Percentiles rank a stretch among this genome's conserved stretches.
Conservation (phyloP, 768 basidiomycete genomes). For the Tubosaeta sp. region DNA sequence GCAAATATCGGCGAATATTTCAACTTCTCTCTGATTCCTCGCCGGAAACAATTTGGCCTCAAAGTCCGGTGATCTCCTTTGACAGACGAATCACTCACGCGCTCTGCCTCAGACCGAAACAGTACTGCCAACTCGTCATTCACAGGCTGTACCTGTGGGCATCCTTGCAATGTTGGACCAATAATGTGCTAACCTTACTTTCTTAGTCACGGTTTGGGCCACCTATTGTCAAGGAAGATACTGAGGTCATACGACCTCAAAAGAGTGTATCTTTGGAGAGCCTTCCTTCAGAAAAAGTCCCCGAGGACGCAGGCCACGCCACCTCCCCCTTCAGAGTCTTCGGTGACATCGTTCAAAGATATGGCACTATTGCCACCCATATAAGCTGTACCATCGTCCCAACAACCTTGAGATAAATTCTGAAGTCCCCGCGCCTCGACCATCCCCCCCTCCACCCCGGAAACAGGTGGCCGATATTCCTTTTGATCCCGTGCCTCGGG, state of each 20-base stretch:
- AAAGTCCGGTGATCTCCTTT: not conserved
- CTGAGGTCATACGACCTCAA: constrained; percentile 4
- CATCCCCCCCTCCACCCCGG: constrained; percentile 4
- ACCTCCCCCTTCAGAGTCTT: constrained; percentile 30
- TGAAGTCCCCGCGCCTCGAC: constrained; percentile 6
- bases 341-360: constrained; percentile 17
- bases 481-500: constrained; percentile 7
- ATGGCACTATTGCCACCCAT: not conserved
- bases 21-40: too few relatives aligned
- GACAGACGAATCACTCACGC: constrained; percentile 8
- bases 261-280: constrained; percentile 17
- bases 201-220: constrained; percentile 31
- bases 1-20: too few relatives aligned
- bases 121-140: constrained; percentile 6
- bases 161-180: not conserved
- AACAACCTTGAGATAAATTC: not conserved
- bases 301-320: constrained; percentile 25
- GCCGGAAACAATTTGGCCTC: too few relatives aligned
- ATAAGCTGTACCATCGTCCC: constrained; percentile 1
- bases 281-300: constrained; percentile 6
- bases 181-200: not conserved
- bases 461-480: constrained; percentile 8
- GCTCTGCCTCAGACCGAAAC: constrained; percentile 11
- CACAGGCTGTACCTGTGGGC: constrained; percentile 14
- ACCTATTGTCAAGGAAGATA: constrained; percentile 22